Evolutionary conservation across 202 grass and related monocot species (phyloP), one percentile per base, ranked within the genome.

Genomic region (Zoysia matrella): DNA sequence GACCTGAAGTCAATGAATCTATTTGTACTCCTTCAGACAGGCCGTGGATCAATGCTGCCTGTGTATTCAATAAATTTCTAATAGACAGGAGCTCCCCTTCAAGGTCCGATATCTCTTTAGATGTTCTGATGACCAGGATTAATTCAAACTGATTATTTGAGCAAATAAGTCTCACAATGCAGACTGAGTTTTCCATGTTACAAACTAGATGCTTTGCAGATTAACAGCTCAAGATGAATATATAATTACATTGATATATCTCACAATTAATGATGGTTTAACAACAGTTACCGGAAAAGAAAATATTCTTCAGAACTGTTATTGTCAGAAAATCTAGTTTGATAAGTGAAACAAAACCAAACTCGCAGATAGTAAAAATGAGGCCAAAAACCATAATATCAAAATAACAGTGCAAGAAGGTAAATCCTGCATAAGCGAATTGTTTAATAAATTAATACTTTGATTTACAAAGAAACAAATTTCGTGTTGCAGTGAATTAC

Each of bases 71-170:
- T 36, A 36, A 36, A 36, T 36, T 36, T 36, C 30, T 36, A 36
- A 36, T 36, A 36, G 30, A 36, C 30, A 36, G 30, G 30, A 36
- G 30, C 30, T 36, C 30, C 30, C 30, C 30, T 36, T 36, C 30
- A 36, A 36, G 30, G 30, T 36, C 30, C 30, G 30, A 98, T 88
- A 98, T 98, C 76, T 98, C 95, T 87, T 90, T 95, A 8, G 95
- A 98, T 79, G 95, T 98, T 86, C 95, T 98, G 82, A 74, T 74
- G 79, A 73, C 41, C 61, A 81, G 45, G 41, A 86, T 69, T 16
- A 67, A 39, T 68, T 65, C 42, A 51, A 72, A 67, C 4, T 41
- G 68, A 55, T 77, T 82, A 78, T 67, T 47, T 73, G n/a, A 80
- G 68, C 75, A 71, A 3, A 45, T 69, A 56, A 36, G 42, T 55